These are phyloP conservation scores for Phanerochaete sordida DNA, from an alignment of 768 basidiomycete species.

Conservation along the genomic window DNA sequence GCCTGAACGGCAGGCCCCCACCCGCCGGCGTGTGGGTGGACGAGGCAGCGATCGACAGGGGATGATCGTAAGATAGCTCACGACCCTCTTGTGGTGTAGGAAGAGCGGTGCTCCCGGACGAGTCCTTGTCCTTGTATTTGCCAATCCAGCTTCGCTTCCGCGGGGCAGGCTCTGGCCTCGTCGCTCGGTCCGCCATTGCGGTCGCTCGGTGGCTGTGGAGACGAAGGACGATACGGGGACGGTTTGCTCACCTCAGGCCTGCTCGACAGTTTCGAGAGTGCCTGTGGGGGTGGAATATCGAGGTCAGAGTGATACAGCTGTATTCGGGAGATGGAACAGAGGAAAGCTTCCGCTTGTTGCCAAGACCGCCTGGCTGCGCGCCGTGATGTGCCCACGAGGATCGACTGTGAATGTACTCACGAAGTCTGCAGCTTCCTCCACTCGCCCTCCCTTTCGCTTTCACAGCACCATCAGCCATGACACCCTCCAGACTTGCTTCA, in stretches of 20 bases:
- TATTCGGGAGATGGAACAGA: not conserved
- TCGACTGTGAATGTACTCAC: conserved; percentile 6
- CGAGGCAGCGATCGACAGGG: conserved; percentile 18
- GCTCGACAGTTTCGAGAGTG: conserved; percentile 17
- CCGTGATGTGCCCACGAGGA: not conserved
- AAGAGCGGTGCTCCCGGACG: conserved; percentile 12
- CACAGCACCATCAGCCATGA: conserved; percentile 1
- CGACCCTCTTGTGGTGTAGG: conserved; percentile 30
- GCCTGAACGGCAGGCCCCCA: conserved; percentile 21
- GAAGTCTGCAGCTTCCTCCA: conserved; percentile 11
- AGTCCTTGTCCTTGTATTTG: conserved; percentile 23
- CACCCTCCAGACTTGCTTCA: not conserved
- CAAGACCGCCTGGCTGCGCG: conserved; percentile 3
- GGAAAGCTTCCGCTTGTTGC: conserved; percentile 9
- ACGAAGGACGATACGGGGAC: conserved; percentile 7
- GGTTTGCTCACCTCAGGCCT: conserved; percentile 27
- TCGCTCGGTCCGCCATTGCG: conserved; percentile 20
- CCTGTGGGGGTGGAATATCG: conserved; percentile 12
- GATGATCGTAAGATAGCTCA: conserved; percentile 25
- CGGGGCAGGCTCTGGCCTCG: conserved; percentile 18
- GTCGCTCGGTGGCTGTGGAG: not conserved
- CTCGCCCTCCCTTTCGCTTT: conserved; percentile 13
- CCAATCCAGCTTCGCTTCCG: conserved; percentile 28
- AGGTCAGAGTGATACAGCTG: conserved; percentile 3
- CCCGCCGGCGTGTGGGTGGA: conserved; percentile 12